Conservation (phyloP, 2,329 filamentous ascomycete genomes). For the Trichoderma sp. region DNA sequence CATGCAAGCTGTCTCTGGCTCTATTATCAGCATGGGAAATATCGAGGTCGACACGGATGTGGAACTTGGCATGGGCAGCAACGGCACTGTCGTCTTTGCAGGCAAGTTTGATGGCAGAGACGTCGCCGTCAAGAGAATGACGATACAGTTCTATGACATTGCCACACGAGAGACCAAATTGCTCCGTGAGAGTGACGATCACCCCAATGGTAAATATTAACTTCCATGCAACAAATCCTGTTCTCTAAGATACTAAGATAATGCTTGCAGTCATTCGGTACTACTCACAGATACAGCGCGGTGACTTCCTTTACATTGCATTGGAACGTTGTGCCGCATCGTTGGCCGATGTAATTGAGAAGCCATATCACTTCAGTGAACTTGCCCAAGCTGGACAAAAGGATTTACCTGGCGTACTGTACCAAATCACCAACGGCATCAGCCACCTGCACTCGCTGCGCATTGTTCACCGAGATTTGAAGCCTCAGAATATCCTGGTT, state of each 20-base stretch:
- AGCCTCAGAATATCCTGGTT: constrained; percentile 95
- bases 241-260: background rate
- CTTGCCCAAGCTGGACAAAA: constrained; percentile 70
- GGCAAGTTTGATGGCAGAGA: constrained; percentile 92
- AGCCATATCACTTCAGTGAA: constrained; percentile 61
- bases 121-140: constrained; percentile 94
- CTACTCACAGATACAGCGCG: constrained; percentile 83
- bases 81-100: constrained; percentile 93
- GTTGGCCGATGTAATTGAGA: constrained; percentile 84
- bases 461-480: constrained; percentile 95
- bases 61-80: constrained; percentile 76
- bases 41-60: constrained; percentile 62
- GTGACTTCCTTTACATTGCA: constrained; percentile 93
- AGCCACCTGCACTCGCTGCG: constrained; percentile 85
- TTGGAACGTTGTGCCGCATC: constrained; percentile 92
- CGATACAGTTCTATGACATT: constrained; percentile 93
- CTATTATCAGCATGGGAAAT: constrained; percentile 59
- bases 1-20: constrained; percentile 57
- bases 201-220: constrained; percentile 65
- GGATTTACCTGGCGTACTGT: constrained; percentile 75
- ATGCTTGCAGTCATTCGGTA: constrained; percentile 75
- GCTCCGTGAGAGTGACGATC: constrained; percentile 88
- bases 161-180: constrained; percentile 91
- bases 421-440: constrained; percentile 86
- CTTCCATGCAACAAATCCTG: background rate